Evolutionary conservation across 805 yeast genomes (phyloP), one percentile per base, ranked within the genome.

Genomic region (Saturnispora sekii): DNA sequence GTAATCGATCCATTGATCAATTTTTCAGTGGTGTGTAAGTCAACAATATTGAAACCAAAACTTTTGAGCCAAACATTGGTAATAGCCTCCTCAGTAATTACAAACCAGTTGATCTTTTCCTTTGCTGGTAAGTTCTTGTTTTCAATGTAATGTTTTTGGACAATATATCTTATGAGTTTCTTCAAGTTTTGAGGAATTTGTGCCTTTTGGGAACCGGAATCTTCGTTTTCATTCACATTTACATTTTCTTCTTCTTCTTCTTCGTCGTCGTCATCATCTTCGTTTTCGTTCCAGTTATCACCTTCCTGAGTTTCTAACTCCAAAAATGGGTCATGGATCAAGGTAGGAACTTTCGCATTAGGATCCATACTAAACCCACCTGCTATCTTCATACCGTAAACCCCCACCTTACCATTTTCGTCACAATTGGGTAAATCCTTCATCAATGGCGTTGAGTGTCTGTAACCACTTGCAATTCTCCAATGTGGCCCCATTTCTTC

Each of bases 81-180:
- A 3, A 69, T 65, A 2, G 69, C 55, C 52, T 80, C 85, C 56
- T 82, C 90, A 5, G 85, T 73, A 5, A 81, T 68, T 18, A 81
- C 59, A 18, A 66, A 63, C 88, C 88, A 82, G 15, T 54, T 49
- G 34, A 50, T 48, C 28, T 43, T 54, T 8, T 61, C 61, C 10
- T 34, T n/a, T 1, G 15, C 26, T 2, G 42, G 15, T 3, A 33
- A 30, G 9, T 53, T 51, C 32, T 60, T 63, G 32, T 63, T 63
- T 37, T 72, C 73, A 35, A 72, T 51, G 45, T 64, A 70, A 41
- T 69, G 66, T 56, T 79, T 79, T 48, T 72, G 75, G 31, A 79
- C 62, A 53, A 81, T 76, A 9, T 84, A 71, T 50, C 80, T 69
- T 36, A 81, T 65, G 10, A 43, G 37, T 28, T 32, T 43, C 52